phyloP scores from a whole-genome alignment of 768 basidiomycete species.

The Lactarius trivialis region DNA sequence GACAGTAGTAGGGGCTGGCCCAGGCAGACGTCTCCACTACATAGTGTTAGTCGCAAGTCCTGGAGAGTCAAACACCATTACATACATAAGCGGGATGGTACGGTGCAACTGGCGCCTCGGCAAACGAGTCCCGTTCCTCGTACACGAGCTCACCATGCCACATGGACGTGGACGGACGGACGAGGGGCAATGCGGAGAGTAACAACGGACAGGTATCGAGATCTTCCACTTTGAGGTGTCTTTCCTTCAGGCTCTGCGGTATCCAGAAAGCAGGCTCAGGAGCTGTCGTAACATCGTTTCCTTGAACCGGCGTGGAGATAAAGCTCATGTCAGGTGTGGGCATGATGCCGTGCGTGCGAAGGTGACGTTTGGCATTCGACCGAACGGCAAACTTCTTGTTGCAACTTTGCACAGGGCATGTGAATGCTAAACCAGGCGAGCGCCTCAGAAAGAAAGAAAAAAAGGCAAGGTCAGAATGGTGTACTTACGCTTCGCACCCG shows the following conservation, averaged over 20 bases:
- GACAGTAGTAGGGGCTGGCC: constrained; percentile 28
- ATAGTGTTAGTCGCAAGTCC: constrained; percentile 2
- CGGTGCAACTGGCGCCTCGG: constrained; percentile 27
- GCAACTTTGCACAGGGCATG: constrained; percentile 56
- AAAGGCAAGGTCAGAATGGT: constrained; percentile 5
- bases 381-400: constrained; percentile 66
- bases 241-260: constrained; percentile 31
- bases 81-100: constrained; percentile 34
- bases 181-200: constrained; percentile 34
- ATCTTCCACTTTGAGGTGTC: constrained; percentile 29
- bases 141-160: constrained; percentile 29
- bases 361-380: constrained; percentile 75
- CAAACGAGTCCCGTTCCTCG: constrained; percentile 33
- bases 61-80: constrained; percentile 1
- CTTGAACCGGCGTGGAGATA: constrained; percentile 35
- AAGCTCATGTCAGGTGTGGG: constrained; percentile 43
- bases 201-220: constrained; percentile 30
- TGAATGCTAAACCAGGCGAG: constrained; percentile 28
- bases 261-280: constrained; percentile 33
- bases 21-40: constrained; percentile 35
- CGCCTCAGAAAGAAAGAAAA: background rate
- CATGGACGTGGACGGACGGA: constrained; percentile 28
- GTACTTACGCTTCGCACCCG: constrained; percentile 43
- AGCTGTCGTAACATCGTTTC: constrained; percentile 31
- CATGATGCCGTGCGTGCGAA: constrained; percentile 64